These are phyloP conservation scores for Fusarium metavorans DNA, from an alignment of 2,329 filamentous ascomycete species.

Conservation along the genomic window DNA sequence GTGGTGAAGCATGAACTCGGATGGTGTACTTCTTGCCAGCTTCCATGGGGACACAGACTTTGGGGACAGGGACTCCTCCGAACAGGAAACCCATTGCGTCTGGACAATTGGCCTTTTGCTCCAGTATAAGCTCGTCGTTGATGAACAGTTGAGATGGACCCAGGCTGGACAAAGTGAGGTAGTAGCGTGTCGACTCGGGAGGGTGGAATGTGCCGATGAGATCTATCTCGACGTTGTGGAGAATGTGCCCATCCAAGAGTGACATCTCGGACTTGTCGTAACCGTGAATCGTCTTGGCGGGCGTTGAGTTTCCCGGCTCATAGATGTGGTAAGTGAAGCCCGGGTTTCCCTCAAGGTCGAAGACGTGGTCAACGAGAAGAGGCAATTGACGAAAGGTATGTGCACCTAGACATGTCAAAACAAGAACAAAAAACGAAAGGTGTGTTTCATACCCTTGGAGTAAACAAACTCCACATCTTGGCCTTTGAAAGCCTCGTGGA, in stretches of 20 bases:
- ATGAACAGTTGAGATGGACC: constrained; percentile 48
- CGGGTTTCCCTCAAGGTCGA: constrained; percentile 47
- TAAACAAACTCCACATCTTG: constrained; percentile 45
- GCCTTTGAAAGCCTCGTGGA: constrained; percentile 41
- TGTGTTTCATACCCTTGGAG: constrained; percentile 37
- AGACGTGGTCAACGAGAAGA: constrained; percentile 40
- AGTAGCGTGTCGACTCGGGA: constrained; percentile 45
- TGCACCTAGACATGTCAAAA: constrained; percentile 36
- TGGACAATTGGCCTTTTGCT: constrained; percentile 46
- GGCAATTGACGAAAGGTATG: constrained; percentile 44
- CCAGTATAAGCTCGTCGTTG: constrained; percentile 46
- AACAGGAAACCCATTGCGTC: constrained; percentile 53
- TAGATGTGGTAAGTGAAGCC: constrained; percentile 49
- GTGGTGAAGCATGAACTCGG: constrained; percentile 47
- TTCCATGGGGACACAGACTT: constrained; percentile 45
- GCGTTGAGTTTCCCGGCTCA: constrained; percentile 42
- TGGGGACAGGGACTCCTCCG: constrained; percentile 43
- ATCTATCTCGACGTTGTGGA: constrained; percentile 43
- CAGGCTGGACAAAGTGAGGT: constrained; percentile 48
- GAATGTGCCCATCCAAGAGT: constrained; percentile 35
- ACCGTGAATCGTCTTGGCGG: constrained; percentile 40
- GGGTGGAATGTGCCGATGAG: constrained; percentile 49
- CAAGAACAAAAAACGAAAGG: fast-evolving
- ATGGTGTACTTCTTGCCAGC: constrained; percentile 49
- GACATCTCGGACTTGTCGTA: constrained; percentile 43